These are phyloP conservation scores for Penicillium malachiteum DNA, from an alignment of 495 filamentous ascomycete species.

Conservation along the genomic window DNA sequence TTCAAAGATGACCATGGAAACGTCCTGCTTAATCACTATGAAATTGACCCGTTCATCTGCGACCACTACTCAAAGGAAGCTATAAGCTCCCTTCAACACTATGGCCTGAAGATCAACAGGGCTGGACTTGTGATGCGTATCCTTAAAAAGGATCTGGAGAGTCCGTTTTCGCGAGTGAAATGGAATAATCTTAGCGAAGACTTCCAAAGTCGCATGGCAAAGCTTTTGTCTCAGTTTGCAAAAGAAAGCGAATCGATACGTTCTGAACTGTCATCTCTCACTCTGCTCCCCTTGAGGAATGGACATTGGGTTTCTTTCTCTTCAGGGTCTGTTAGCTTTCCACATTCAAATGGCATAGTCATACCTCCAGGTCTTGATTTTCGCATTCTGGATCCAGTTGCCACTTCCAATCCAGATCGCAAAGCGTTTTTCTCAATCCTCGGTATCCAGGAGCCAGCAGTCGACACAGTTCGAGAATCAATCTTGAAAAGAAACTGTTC, in stretches of 20 bases:
- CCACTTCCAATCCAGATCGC: not conserved
- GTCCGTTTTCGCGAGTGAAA: not conserved
- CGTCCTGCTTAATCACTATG: not conserved
- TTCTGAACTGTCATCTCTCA: not conserved
- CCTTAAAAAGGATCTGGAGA: not conserved
- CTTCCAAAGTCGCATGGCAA: not conserved
- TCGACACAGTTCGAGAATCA: not conserved
- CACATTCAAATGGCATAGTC: constrained; percentile 10
- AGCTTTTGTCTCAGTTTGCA: not conserved
- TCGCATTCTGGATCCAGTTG: not conserved
- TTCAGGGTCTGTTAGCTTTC: not conserved
- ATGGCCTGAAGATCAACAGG: not conserved
- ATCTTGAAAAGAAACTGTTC: not conserved
- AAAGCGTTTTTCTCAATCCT: not conserved
- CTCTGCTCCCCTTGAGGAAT: not conserved
- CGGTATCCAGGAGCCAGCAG: not conserved
- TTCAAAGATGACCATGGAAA: not conserved
- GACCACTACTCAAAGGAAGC: not conserved
- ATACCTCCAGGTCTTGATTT: not conserved
- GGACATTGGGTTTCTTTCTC: not conserved
- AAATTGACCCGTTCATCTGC: not conserved
- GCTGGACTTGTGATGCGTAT: not conserved
- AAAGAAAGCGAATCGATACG: too few relatives aligned
- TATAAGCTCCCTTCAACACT: not conserved
- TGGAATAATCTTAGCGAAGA: not conserved